phyloP scores from a whole-genome alignment of 257 asterid genomes.

The Ophiorrhiza pumila region DNA sequence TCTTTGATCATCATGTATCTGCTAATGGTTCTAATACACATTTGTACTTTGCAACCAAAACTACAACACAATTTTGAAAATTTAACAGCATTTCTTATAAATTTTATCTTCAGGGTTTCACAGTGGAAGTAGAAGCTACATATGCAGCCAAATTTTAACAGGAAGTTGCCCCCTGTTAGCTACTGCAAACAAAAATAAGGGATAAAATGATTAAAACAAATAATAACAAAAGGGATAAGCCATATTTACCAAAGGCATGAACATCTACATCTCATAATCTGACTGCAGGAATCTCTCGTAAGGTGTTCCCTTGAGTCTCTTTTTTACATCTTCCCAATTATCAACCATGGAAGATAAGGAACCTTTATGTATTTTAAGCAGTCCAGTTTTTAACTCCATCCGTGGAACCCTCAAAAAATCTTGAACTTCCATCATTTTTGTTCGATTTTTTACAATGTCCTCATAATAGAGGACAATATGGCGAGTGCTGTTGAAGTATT shows the following conservation, averaged over 20 bases:
- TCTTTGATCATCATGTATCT: too few relatives aligned
- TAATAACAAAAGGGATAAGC: slow-evolving; percentile 17
- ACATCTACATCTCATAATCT: slow-evolving; percentile 58
- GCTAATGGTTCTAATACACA: too few relatives aligned
- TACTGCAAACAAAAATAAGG: slow-evolving; percentile 47
- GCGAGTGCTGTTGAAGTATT: slow-evolving; percentile 70
- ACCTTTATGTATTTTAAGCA: slow-evolving; percentile 87
- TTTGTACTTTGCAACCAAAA: too few relatives aligned
- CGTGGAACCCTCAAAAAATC: slow-evolving; percentile 72
- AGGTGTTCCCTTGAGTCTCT: slow-evolving; percentile 66
- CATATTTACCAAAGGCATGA: slow-evolving; percentile 29
- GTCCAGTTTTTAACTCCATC: slow-evolving; percentile 63
- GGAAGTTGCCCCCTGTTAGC: slow-evolving; percentile 39
- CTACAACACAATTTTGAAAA: too few relatives aligned
- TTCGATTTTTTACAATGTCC: slow-evolving; percentile 68
- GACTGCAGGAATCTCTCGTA: slow-evolving; percentile 54
- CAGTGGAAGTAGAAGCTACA: slow-evolving; percentile 12
- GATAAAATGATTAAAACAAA: slow-evolving; percentile 27
- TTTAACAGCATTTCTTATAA: too few relatives aligned
- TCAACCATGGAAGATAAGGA: slow-evolving; percentile 67
- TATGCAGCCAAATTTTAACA: slow-evolving; percentile 42
- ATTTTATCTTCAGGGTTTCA: too few relatives aligned
- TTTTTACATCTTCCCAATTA: slow-evolving; percentile 75
- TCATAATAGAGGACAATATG: slow-evolving; percentile 82
- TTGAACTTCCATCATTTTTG: slow-evolving; percentile 78